Conservation (phyloP, 139 green algal genomes). For the Dunaliella primolecta region DNA sequence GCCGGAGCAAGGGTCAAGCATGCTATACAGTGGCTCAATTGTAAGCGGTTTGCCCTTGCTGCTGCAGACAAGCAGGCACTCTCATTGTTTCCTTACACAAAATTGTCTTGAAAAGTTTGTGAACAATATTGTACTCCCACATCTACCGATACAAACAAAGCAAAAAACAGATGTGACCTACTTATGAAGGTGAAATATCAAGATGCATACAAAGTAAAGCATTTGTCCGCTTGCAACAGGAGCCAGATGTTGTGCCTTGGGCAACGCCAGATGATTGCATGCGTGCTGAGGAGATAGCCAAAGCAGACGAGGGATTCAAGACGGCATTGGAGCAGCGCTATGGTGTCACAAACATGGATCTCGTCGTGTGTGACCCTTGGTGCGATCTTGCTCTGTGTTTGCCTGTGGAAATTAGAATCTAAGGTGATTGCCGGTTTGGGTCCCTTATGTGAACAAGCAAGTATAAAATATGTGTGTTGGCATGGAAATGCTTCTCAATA, state of each 20-base stretch:
- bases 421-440: too few species aligned
- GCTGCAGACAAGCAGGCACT: too few species aligned
- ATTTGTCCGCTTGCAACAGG: background rate
- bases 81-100: too few species aligned
- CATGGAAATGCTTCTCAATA: too few species aligned
- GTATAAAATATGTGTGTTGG: too few species aligned
- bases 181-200: background rate
- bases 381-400: too few species aligned
- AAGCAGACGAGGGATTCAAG: constrained; percentile 25
- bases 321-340: constrained; percentile 40
- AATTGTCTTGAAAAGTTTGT: background rate
- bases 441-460: too few species aligned
- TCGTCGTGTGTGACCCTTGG: constrained; percentile 58
- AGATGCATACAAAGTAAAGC: background rate
- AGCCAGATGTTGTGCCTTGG: background rate
- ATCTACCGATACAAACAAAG: background rate
- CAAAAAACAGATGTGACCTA: background rate
- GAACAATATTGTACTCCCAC: background rate
- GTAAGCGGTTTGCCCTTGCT: too few species aligned
- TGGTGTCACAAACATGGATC: constrained; percentile 38
- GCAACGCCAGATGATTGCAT: constrained; percentile 55
- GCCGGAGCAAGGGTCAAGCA: too few species aligned
- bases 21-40: too few species aligned
- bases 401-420: too few species aligned
- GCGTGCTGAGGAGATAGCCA: constrained; percentile 45